These are phyloP conservation scores for Physcomitrellopsis africana DNA, from an alignment of 225 moss, liverwort and hornwort genomes.

Conservation along the genomic window DNA sequence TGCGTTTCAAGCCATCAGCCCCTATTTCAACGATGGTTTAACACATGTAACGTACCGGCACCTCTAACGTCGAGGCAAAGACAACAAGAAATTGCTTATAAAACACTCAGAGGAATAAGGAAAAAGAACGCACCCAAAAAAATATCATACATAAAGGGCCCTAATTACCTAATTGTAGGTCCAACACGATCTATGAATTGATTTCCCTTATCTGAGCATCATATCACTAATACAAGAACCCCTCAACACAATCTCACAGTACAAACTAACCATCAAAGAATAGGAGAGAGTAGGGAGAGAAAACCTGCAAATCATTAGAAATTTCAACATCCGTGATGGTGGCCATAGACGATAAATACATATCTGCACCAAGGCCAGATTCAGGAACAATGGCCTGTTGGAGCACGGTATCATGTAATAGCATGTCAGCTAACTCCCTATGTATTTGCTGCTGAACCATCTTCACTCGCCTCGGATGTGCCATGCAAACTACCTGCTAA, in stretches of 20 bases:
- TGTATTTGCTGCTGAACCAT: conserved; percentile 98
- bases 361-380: conserved; percentile 88
- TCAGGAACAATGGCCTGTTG: conserved; percentile 88
- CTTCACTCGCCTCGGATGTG: conserved; percentile 88
- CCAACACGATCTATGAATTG: not conserved
- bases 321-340: conserved; percentile 91
- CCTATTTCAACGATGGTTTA: not conserved
- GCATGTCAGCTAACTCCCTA: conserved; percentile 91
- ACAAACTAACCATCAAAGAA: conserved; percentile 6
- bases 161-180: not conserved
- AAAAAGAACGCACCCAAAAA: not conserved
- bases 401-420: conserved; percentile 85
- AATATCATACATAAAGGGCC: not conserved
- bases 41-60: not conserved
- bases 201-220: not conserved
- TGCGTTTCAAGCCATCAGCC: conserved; percentile 26
- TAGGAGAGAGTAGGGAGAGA: not conserved
- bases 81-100: not conserved
- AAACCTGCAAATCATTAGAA: conserved; percentile 86
- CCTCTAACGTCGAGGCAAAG: not conserved
- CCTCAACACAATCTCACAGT: not conserved
- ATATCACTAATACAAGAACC: not conserved
- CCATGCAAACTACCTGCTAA: conserved; percentile 82
- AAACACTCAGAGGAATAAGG: not conserved
- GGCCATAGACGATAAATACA: conserved; percentile 94